Evolutionary conservation across 257 asterid species (phyloP), one percentile per base, ranked within the genome.

Genomic region (Capsicum chinense): DNA sequence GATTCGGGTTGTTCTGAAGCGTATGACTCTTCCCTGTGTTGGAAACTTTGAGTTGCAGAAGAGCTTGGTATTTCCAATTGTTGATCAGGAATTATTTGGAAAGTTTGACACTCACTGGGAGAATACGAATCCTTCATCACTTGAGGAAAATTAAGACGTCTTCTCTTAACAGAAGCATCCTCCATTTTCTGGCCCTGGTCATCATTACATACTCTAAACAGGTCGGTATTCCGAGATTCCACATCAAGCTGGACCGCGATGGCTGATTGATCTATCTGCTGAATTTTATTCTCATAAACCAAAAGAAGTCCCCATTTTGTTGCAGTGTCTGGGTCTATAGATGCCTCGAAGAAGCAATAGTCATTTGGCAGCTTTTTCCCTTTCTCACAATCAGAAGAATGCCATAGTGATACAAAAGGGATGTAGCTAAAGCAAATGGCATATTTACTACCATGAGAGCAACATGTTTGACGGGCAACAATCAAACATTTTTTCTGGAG

Each of bases 291-390:
- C 64, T 54, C 81, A 33, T 78, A 26, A 50, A 78, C 50, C 33
- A 78, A 47, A 78, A 78, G 64, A 54, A 78, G 64, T 26, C 64
- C 81, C 81, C 81, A 78, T 78, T 78, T 78, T 54, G 81, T 78
- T 78, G 64, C 81, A 54, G 26, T 26, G 9, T 33, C 26, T 26
- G 47, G 81, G 42, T 78, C 64, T 26, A 78, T 54, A 17, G 64
- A 78, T 7, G 81, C 64, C 81, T 78, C 81, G 1, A 78, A 78
- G 47, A 78, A 54, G 33, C 19, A 78, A 78, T 78, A 54, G 21
- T 78, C 81, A 78, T 78, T 54, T 14, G 59, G 81, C 64, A 58
- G 50, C 82, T 54, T 54, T 48, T 78, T 78, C 33, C 50, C 64
- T 33, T 52, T 54, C 44, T 78, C 81, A 78, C 9, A 8, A 69